Evolutionary conservation across 2,329 filamentous ascomycete genomes (phyloP).

Genomic region (Fusarium sp.): DNA sequence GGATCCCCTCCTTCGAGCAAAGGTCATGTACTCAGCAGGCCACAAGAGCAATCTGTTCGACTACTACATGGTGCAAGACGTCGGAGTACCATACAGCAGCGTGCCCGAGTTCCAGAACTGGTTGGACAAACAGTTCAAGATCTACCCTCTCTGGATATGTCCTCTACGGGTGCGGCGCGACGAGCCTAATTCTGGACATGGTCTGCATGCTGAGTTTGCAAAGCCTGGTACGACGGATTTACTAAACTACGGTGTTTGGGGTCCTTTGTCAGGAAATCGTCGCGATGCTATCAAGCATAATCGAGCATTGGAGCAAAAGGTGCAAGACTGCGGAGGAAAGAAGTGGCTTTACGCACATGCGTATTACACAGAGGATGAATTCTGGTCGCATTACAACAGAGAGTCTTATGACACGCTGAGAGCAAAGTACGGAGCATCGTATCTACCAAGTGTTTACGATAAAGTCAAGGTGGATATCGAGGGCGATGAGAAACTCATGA

Average conservation of each 20-base stretch:
- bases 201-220: conserved; percentile 61
- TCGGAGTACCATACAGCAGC: conserved; percentile 62
- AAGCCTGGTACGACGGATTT: conserved; percentile 55
- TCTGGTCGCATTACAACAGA: conserved; percentile 73
- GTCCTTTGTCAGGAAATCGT: conserved; percentile 57
- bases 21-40: conserved; percentile 73
- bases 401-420: conserved; percentile 69
- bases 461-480: conserved; percentile 69
- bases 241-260: conserved; percentile 75
- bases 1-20: conserved; percentile 71
- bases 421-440: conserved; percentile 67
- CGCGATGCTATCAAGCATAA: conserved; percentile 66
- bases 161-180: conserved; percentile 61
- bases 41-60: conserved; percentile 71
- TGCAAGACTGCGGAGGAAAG: conserved; percentile 70
- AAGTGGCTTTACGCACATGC: conserved; percentile 79
- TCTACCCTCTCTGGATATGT: conserved; percentile 70
- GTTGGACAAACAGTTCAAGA: conserved; percentile 58
- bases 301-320: conserved; percentile 68
- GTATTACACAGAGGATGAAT: conserved; percentile 75
- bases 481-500: conserved; percentile 48
- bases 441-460: conserved; percentile 74
- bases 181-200: conserved; percentile 56
- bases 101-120: conserved; percentile 61
- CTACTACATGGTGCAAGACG: conserved; percentile 73